Evolutionary conservation across 129 eudicot species (phyloP).

Genomic region (Flaveria sonorensis): DNA sequence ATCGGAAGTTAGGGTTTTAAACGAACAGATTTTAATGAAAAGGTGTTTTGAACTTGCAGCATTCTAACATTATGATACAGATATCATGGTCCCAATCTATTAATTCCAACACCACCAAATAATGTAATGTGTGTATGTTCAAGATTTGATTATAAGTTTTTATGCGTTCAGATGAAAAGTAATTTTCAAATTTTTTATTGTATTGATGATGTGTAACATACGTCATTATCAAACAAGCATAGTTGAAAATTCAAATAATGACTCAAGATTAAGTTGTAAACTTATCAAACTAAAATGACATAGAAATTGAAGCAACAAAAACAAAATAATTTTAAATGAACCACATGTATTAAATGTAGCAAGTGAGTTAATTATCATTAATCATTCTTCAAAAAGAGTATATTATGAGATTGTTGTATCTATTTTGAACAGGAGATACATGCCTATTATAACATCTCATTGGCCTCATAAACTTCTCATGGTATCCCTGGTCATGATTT

Average conservation of each 20-base stretch:
- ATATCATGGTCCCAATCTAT: constrained; percentile 5
- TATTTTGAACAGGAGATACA: no score
- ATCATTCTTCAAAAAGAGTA: neutral
- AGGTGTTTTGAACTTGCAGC: neutral
- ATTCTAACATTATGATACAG: neutral
- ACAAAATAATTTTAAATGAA: neutral
- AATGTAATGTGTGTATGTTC: constrained; percentile 5
- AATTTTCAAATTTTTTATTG: neutral
- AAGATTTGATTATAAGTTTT: neutral
- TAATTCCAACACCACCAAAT: constrained; percentile 4
- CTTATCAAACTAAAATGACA: no score
- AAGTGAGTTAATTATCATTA: neutral
- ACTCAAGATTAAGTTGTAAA: neutral
- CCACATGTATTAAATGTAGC: neutral
- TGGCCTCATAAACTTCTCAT: no score
- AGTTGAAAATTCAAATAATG: neutral
- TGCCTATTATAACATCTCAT: no score
- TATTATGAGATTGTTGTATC: no score
- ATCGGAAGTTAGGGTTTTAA: neutral
- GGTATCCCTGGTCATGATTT: no score
- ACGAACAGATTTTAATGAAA: neutral
- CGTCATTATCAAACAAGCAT: neutral
- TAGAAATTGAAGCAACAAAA: neutral
- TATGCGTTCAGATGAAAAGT: neutral
- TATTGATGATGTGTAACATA: neutral